Percentiles rank a stretch among this genome's conserved stretches.
Evolutionary conservation across 106 monocot species (phyloP).

Genomic region (Dactylorhiza incarnata): DNA sequence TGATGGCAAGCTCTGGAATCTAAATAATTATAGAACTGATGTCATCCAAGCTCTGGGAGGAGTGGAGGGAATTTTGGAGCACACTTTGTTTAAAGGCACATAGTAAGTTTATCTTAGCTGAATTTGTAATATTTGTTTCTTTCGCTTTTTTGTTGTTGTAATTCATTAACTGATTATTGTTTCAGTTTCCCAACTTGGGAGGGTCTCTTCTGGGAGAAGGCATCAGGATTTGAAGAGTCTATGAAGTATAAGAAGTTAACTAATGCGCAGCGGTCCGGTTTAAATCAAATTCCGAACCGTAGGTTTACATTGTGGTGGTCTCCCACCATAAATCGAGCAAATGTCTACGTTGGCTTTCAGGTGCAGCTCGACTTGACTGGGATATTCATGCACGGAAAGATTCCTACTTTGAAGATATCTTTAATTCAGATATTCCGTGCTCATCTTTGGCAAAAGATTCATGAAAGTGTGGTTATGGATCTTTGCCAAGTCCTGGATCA

Average conservation of each 20-base stretch:
- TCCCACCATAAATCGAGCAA: constrained; percentile 96
- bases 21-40: constrained; percentile 98
- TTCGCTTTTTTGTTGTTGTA: background rate
- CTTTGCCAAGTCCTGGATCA: constrained; percentile 99
- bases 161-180: constrained; percentile 7
- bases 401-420: constrained; percentile 96
- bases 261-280: constrained; percentile 91
- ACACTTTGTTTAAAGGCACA: constrained; percentile 97
- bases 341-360: constrained; percentile 99
- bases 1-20: constrained; percentile 99
- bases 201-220: constrained; percentile 99
- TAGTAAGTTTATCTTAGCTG: constrained; percentile 53
- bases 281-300: constrained; percentile 99
- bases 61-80: constrained; percentile 96
- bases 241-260: constrained; percentile 99
- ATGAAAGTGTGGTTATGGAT: constrained; percentile 99
- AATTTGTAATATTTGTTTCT: background rate
- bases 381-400: constrained; percentile 99
- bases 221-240: constrained; percentile 99
- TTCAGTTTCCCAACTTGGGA: constrained; percentile 99
- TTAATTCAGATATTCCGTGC: constrained; percentile 99
- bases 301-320: constrained; percentile 99
- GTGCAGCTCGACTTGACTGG: constrained; percentile 98
- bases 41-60: constrained; percentile 99
- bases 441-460: constrained; percentile 99